Evolutionary conservation across 371 early-diverging fungal species (phyloP).

Genomic region (Capillidium rhysosporum): DNA sequence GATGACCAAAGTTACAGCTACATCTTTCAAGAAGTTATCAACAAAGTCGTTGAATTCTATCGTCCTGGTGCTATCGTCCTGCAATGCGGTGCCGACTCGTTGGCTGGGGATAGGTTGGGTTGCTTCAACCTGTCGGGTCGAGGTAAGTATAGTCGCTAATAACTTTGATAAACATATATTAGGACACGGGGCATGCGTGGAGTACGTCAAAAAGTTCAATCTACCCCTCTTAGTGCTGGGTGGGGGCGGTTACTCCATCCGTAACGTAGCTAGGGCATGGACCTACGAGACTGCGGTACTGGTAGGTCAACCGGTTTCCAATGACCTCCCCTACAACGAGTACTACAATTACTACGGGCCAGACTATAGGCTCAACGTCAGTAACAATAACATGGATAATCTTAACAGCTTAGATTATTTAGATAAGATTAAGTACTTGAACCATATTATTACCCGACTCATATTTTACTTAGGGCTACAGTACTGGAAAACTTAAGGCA

Average conservation of each 20-base stretch:
- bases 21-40: conserved; percentile 62
- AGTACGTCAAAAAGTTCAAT: conserved; percentile 80
- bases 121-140: conserved; percentile 94
- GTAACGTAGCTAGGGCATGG: conserved; percentile 97
- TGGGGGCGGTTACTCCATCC: conserved; percentile 98
- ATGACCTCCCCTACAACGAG: conserved; percentile 81
- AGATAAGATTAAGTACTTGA: conserved; percentile 52
- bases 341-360: conserved; percentile 92
- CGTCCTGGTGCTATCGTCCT: conserved; percentile 93
- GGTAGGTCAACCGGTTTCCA: conserved; percentile 48
- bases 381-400: conserved; percentile 91
- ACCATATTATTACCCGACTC: not conserved
- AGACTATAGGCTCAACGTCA: conserved; percentile 83
- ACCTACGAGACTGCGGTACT: conserved; percentile 94
- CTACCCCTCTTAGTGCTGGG: conserved; percentile 91
- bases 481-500: conserved; percentile 79
- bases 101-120: conserved; percentile 97
- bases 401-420: conserved; percentile 79
- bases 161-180: not conserved
- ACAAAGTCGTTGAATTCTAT: conserved; percentile 80
- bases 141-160: conserved; percentile 18
- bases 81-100: conserved; percentile 98
- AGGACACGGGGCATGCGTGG: conserved; percentile 78
- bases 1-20: conserved; percentile 82
- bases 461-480: conserved; percentile 20